These are phyloP conservation scores for Cymbopogon flexuosus DNA, from an alignment of 202 grass and related monocot species.

Conservation along the genomic window DNA sequence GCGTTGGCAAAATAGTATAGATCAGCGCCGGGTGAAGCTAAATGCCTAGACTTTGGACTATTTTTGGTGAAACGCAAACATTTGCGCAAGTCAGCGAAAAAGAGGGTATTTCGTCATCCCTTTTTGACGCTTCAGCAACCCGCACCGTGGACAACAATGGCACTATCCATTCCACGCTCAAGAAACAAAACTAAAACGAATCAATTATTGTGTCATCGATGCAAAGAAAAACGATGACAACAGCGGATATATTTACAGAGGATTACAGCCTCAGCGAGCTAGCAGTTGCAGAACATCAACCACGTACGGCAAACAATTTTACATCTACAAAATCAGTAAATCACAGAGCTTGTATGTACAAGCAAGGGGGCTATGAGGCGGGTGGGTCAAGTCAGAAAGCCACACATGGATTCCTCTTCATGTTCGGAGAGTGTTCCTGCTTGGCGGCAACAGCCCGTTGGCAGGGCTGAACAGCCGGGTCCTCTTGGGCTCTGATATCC, in stretches of 20 bases:
- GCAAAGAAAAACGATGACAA: background rate
- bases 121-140: no score
- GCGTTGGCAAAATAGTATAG: no score
- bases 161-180: no score
- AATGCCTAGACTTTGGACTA: no score
- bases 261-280: background rate
- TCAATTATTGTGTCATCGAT: background rate
- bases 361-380: background rate
- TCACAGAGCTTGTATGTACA: conserved; percentile 24
- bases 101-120: no score
- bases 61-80: no score
- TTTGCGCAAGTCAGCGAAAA: no score
- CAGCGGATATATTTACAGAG: background rate
- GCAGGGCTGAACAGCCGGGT: conserved; percentile 25
- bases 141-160: no score
- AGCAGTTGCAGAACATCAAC: background rate
- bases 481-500: conserved; percentile 44
- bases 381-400: conserved; percentile 20
- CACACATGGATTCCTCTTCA: conserved; percentile 25
- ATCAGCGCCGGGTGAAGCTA: no score
- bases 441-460: background rate
- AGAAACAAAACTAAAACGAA: background rate
- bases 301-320: background rate
- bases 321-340: background rate
- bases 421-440: conserved; percentile 23